Evolutionary conservation across 1,139 yeast species (phyloP), one percentile per base, ranked within the genome.

Genomic region (Yamadazyma sp.): DNA sequence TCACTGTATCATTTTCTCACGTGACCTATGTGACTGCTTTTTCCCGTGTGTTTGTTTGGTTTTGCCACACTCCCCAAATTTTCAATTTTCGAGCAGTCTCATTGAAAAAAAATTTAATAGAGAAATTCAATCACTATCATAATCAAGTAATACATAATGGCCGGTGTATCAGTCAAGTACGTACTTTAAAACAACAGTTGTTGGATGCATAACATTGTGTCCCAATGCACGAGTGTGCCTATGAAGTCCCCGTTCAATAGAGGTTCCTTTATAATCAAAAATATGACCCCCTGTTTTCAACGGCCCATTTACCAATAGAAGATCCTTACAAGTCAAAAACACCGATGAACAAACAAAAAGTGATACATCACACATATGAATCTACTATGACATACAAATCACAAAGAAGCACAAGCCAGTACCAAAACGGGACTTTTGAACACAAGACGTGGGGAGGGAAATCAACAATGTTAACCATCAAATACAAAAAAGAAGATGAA

Each of bases 91-190:
- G 29, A 26, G 29, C 35, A 22, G 20, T 45, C 48, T 43, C 47
- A 48, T 36, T 46, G 47, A 45, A 46, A 49, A 50, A 50, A 50
- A 44, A 42, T 43, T 39, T 39, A 44, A 30, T 33, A 23, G 34
- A 37, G 40, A 48, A 43, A 38, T 37, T 46, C 42, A 43, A 33
- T 39, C 38, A 39, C 32, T 45, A 26, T 47, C 46, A 50, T 34
- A 36, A 34, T 23, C 55, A 61, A 58, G 69, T 32, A 32, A 32
- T 23, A 32, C 34, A 32, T 23, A 23, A 89, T 89, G 97, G 85
- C 96, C 80, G 96, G 96, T 87, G 92, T 85, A 80, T 85, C 96
- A 79, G 97, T 89, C 73, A 87, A 94, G 95, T 87, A 84, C 68
- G 95, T 85, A 49, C 42, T 36, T 17, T 18, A 17, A 30, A 28